Base-by-base conservation (phyloP, 1,139 yeast species). In the Pichia sp. region DNA sequence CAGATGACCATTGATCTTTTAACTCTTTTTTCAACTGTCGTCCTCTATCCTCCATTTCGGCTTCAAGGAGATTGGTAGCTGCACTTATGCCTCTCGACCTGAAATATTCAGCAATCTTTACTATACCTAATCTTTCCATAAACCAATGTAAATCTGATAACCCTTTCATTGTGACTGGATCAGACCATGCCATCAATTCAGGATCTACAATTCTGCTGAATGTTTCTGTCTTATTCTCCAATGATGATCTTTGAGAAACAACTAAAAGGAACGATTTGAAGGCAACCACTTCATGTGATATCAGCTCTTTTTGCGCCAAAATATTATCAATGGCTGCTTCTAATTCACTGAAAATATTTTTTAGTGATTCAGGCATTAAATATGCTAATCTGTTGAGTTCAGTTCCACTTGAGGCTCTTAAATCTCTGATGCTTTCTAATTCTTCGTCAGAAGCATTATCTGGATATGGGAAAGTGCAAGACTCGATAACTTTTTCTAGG, bases 111-210 rank as follows among this genome's bases (percentile, higher is more conserved):
- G 97, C 96, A 65, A 95, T 93, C 67, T 84, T 84, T 3, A 90
- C 98, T 53, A 95, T 89, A 3, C 99, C 99, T 55, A 95, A 79
- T 64, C 98, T 80, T 70, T 92, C 98, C 97, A 93, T 92, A 64
- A 95, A 95, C 97, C 98, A 92, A 61, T 90, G 96, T 52, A 95
- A 75, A 65, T 93, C 96, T 69, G 85, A 76, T 44, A 93, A 73
- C 0, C 97, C 98, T 64, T 90, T 89, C 62, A 90, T 90, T 0
- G 98, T 92, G 16, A 83, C 85, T 15, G 93, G 93, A 51, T 92
- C 90, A 1, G 93, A 85, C 99, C 99, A 95, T 0, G 97, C 95
- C 40, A 80, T 74, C 51, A 95, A 74, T 63, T 93, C 97, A 0
- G 97, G 96, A 67, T 92, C 98, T 2, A 93, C 99, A 57, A 95